These are phyloP conservation scores for Verticillium nubilum DNA, from an alignment of 2,329 filamentous ascomycete genomes.

Conservation along the genomic window DNA sequence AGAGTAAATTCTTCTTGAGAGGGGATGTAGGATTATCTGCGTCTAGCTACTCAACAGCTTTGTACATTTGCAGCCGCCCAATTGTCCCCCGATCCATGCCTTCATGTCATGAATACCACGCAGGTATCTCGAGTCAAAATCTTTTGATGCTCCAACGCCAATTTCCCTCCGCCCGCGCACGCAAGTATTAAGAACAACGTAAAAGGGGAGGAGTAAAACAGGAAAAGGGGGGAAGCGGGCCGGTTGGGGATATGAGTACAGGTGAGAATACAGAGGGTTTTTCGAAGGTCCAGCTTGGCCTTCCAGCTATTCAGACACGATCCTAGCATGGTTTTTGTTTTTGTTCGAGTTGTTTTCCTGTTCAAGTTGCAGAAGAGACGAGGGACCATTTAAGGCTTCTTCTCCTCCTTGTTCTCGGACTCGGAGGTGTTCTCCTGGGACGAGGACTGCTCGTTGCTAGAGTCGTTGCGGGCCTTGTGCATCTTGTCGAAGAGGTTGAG, in stretches of 20 bases:
- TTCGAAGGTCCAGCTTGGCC: conserved; percentile 23
- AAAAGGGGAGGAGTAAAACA: conserved; percentile 28
- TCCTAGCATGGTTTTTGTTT: conserved; percentile 2
- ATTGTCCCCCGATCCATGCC: conserved; percentile 34
- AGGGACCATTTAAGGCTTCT: conserved; percentile 52
- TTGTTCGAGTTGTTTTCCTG: conserved; percentile 1
- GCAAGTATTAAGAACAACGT: conserved; percentile 37
- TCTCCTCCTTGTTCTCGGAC: conserved; percentile 73
- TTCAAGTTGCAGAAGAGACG: conserved; percentile 16
- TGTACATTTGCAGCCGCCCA: conserved; percentile 38
- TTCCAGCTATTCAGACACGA: conserved; percentile 25
- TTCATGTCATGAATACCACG: conserved; percentile 40
- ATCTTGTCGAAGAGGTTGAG: conserved; percentile 99
- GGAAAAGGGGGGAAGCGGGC: conserved; percentile 18
- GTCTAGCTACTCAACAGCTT: conserved; percentile 34
- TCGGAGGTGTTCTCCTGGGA: conserved; percentile 33
- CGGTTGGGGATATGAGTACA: conserved; percentile 47
- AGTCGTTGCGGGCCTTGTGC: conserved; percentile 87
- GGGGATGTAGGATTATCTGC: conserved; percentile 52
- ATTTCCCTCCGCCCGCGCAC: conserved; percentile 33
- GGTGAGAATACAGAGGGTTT: conserved; percentile 31
- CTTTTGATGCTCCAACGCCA: conserved; percentile 50
- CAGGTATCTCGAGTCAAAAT: conserved; percentile 30
- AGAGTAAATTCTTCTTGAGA: conserved; percentile 32
- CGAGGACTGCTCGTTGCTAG: conserved; percentile 49